Evolutionary conservation across 345 rosid genomes (phyloP), one percentile per base, ranked within the genome.

Genomic region (Corchorus olitorius): DNA sequence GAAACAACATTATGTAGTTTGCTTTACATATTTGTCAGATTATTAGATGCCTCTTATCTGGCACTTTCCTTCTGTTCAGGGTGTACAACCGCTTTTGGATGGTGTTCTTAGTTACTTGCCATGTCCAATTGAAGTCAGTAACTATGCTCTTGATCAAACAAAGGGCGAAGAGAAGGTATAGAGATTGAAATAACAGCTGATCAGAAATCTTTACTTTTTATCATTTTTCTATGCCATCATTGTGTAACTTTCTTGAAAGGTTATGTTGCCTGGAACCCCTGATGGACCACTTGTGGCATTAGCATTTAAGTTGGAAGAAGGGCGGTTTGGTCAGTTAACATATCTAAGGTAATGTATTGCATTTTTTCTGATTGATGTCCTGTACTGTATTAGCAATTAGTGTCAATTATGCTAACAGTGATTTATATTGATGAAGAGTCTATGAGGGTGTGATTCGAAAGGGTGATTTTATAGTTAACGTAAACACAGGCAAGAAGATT

Each of bases 301-400:
- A 86, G 99, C 99, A 81, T 96, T 96, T 81, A 96, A 96, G 87
- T 77, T 96, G 77, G 99, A 96, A 84, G 98, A 96, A 84, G 99
- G 99, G 68, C 92, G 98, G 71, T 93, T 92, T 80, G 97, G 98
- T 75, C 98, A 96, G 83, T 83, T 93, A 76, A 96, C 99, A 78
- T 96, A 88, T 81, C 81, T 96, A 49, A 91, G 99, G 99, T 90
- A 74, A 53, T 64, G 69, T 49, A 48, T 43, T 22, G 70, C 65
- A 53, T 11, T 43, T 48, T 76, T 73, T 76, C 76, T 45, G 4
- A 7, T 77, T 27, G 11, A 52, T 61, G 17, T 70, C n/a, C 43
- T 45, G n/a, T 19, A 63, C 12, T 58, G 33, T 19, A 45, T 63
- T 46, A 65, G 45, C 37, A 14, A 52, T 35, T 52, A 3, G 13